These are phyloP conservation scores for Hippophae gyantsensis DNA, from an alignment of 306 rosid species.

Conservation along the genomic window DNA sequence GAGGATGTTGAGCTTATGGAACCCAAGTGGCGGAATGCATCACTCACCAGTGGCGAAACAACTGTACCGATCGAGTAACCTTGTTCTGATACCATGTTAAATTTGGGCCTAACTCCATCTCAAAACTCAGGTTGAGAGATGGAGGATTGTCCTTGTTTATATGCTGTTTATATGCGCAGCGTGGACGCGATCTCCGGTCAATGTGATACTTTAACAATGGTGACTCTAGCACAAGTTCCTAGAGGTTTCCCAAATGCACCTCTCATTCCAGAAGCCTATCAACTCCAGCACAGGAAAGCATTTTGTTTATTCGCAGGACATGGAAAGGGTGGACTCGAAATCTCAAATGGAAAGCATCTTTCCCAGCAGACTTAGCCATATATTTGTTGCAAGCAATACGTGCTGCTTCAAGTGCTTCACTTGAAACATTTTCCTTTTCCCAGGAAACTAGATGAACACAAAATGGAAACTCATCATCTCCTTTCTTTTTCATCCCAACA, in stretches of 20 bases:
- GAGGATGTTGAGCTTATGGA: too few relatives aligned
- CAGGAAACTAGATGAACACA: constrained; percentile 82
- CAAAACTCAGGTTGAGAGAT: too few relatives aligned
- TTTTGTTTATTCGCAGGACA: constrained; percentile 72
- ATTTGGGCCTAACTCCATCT: too few relatives aligned
- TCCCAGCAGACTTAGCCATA: constrained; percentile 67
- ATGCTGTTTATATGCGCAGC: too few relatives aligned
- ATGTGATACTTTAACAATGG: too few relatives aligned
- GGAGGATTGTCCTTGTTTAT: too few relatives aligned
- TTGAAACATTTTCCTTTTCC: constrained; percentile 84
- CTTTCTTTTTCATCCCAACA: constrained; percentile 90
- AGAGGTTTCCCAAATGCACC: constrained; percentile 83
- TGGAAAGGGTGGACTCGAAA: constrained; percentile 83
- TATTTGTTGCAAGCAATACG: constrained; percentile 76
- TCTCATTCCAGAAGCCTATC: constrained; percentile 85
- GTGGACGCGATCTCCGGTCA: too few relatives aligned
- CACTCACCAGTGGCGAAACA: too few relatives aligned
- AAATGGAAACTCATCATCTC: constrained; percentile 87
- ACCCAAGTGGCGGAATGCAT: too few relatives aligned
- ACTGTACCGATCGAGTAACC: too few relatives aligned
- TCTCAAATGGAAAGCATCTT: constrained; percentile 68
- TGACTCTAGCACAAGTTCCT: constrained; percentile 73
- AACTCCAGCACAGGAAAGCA: constrained; percentile 92
- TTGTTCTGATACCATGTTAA: too few relatives aligned
- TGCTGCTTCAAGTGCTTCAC: constrained; percentile 72